A percentile compares a stretch with the other conserved stretches of the same genome.
Conservation (phyloP, 1,284 basidiomycete genomes). For the Rhodotorula sp. region DNA sequence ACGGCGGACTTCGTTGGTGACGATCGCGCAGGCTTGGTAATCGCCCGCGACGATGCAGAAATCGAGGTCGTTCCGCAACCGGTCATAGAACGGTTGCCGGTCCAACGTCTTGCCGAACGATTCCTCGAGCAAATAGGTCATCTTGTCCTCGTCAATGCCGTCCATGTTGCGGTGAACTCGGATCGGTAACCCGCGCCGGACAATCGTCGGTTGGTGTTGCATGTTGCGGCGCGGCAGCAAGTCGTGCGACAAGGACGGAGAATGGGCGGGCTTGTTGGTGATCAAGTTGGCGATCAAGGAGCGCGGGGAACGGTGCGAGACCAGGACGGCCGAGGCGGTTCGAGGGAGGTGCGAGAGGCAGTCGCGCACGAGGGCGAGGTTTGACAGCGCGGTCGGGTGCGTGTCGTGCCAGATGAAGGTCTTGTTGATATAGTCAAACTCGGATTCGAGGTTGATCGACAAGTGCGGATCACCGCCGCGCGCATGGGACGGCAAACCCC, state of each 20-base stretch:
- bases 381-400: slow-evolving; percentile 83
- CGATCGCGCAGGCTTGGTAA: slow-evolving; percentile 91
- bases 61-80: slow-evolving; percentile 75
- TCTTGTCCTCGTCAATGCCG: slow-evolving; percentile 69
- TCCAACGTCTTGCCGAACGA: slow-evolving; percentile 79
- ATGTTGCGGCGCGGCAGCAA: slow-evolving; percentile 71
- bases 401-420: slow-evolving; percentile 84
- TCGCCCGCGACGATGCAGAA: slow-evolving; percentile 95
- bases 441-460: slow-evolving; percentile 88
- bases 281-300: slow-evolving; percentile 96
- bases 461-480: slow-evolving; percentile 92
- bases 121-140: slow-evolving; percentile 79
- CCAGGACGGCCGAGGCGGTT: slow-evolving; percentile 89
- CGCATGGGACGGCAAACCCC: slow-evolving; percentile 96
- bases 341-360: slow-evolving; percentile 93
- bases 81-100: slow-evolving; percentile 70
- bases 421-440: slow-evolving; percentile 79
- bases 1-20: slow-evolving; percentile 70
- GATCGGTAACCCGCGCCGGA: slow-evolving; percentile 84
- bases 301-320: slow-evolving; percentile 93
- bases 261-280: slow-evolving; percentile 96
- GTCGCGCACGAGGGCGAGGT: slow-evolving; percentile 79
- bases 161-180: slow-evolving; percentile 68
- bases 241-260: slow-evolving; percentile 90
- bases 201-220: slow-evolving; percentile 85